Evolutionary conservation across 73 alveolate genomes (phyloP).

Genomic region (Symbiodinium natans): DNA sequence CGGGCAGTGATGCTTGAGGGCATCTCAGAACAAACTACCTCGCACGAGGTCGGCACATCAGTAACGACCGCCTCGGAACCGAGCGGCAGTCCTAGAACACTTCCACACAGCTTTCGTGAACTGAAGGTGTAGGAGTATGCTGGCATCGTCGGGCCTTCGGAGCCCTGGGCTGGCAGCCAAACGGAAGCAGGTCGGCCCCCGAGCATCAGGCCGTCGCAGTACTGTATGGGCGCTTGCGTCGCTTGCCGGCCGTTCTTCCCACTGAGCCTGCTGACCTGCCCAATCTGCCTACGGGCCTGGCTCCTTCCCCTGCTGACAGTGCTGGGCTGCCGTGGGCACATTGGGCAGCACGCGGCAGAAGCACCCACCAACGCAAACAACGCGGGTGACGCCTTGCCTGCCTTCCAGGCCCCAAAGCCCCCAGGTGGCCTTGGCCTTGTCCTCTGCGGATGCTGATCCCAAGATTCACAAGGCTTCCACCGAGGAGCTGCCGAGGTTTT

Average conservation of each 20-base stretch:
- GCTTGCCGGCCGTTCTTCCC: too few species aligned
- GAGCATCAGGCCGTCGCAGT: constrained; percentile 13
- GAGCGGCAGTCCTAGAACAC: constrained; percentile 36
- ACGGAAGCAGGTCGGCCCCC: constrained; percentile 77
- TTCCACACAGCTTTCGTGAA: constrained; percentile 27
- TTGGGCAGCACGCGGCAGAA: too few species aligned
- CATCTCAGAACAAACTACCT: not conserved
- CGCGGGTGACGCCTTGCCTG: too few species aligned
- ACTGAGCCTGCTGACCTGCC: too few species aligned
- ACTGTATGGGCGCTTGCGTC: not conserved
- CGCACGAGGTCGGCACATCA: not conserved
- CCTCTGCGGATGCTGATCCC: too few species aligned
- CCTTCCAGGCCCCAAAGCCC: too few species aligned
- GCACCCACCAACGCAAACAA: too few species aligned
- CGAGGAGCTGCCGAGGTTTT: not conserved
- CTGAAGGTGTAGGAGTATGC: constrained; percentile 37
- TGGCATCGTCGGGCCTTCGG: not conserved
- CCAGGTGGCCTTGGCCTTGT: too few species aligned
- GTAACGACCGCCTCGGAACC: not conserved
- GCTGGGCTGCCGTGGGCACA: too few species aligned
- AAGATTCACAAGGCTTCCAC: too few species aligned
- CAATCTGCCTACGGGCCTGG: too few species aligned
- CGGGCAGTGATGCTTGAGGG: not conserved
- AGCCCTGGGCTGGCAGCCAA: constrained; percentile 2
- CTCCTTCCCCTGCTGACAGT: too few species aligned